Percentiles rank a stretch among this genome's conserved stretches.
These are phyloP conservation scores for Akanthomyces muscarius DNA, from an alignment of 2,329 filamentous ascomycete species.

Conservation along the genomic window DNA sequence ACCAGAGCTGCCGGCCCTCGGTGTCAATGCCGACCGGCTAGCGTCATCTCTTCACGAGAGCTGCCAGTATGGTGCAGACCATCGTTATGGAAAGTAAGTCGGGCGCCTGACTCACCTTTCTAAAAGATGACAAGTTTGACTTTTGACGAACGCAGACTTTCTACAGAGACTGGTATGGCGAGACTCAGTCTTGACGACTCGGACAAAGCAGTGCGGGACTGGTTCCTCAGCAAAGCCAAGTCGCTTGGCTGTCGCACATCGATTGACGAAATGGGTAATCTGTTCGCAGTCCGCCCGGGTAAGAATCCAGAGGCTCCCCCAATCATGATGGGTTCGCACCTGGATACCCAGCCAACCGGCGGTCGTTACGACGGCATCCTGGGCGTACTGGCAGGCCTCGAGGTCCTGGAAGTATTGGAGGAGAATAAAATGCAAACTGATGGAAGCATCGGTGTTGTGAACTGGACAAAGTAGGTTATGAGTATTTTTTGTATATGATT, in stretches of 20 bases:
- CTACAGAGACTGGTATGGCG: conserved; percentile 68
- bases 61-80: conserved; percentile 30
- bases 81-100: conserved; percentile 30
- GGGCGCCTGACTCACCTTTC: neutral
- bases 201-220: conserved; percentile 70
- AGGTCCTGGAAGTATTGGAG: conserved; percentile 62
- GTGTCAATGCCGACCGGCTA: conserved; percentile 25
- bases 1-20: neutral
- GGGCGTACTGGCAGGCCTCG: conserved; percentile 68
- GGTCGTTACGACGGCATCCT: conserved; percentile 77
- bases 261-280: conserved; percentile 77
- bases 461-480: conserved; percentile 64
- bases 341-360: conserved; percentile 61
- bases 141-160: conserved; percentile 3
- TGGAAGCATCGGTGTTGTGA: conserved; percentile 68
- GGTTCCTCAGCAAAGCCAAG: conserved; percentile 66
- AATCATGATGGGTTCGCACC: conserved; percentile 63
- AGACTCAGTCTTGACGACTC: conserved; percentile 70
- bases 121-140: neutral
- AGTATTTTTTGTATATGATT: neutral
- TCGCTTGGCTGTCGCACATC: conserved; percentile 63
- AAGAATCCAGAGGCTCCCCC: conserved; percentile 54
- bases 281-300: conserved; percentile 63
- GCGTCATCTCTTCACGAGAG: conserved; percentile 30
- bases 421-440: conserved; percentile 66